These are phyloP conservation scores for Aquanectria penicillioides DNA, from an alignment of 2,329 filamentous ascomycete genomes.

Conservation along the genomic window DNA sequence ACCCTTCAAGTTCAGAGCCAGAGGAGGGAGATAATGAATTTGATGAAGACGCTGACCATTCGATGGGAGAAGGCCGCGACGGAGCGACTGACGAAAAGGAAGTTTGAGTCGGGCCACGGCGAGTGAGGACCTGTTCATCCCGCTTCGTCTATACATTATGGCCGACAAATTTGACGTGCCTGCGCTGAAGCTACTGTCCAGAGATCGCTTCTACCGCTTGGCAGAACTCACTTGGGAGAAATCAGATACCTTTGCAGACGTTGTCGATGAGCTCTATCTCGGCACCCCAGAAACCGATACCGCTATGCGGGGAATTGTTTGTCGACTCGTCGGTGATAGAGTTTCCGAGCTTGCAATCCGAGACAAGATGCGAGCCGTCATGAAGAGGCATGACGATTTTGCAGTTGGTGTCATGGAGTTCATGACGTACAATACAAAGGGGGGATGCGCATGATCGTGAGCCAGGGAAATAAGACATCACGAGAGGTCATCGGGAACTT, in stretches of 20 bases:
- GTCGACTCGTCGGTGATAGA: conserved; percentile 23
- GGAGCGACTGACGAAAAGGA: not conserved
- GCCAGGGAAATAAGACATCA: no score
- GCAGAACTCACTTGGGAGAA: conserved; percentile 24
- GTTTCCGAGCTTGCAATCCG: not conserved
- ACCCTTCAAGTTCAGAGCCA: not conserved
- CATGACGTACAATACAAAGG: conserved; percentile 20
- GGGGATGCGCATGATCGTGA: no score
- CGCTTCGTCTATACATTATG: conserved; percentile 45
- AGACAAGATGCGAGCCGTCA: conserved; percentile 1
- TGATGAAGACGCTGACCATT: not conserved
- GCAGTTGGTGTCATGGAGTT: conserved; percentile 26
- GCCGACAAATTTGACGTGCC: conserved; percentile 50
- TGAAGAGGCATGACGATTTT: conserved; percentile 27
- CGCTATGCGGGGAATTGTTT: conserved; percentile 25
- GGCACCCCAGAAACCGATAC: not conserved
- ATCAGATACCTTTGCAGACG: conserved; percentile 57
- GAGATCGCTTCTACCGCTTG: conserved; percentile 43
- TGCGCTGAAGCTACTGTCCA: conserved; percentile 42
- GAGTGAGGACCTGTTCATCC: conserved; percentile 27
- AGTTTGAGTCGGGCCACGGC: not conserved
- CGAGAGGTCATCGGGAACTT: no score
- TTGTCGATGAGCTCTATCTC: conserved; percentile 63
- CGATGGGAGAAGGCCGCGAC: rapidly evolving
- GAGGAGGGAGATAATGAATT: conserved; percentile 28